phyloP scores from a whole-genome alignment of 257 asterid species.

The Perilla frutescens region DNA sequence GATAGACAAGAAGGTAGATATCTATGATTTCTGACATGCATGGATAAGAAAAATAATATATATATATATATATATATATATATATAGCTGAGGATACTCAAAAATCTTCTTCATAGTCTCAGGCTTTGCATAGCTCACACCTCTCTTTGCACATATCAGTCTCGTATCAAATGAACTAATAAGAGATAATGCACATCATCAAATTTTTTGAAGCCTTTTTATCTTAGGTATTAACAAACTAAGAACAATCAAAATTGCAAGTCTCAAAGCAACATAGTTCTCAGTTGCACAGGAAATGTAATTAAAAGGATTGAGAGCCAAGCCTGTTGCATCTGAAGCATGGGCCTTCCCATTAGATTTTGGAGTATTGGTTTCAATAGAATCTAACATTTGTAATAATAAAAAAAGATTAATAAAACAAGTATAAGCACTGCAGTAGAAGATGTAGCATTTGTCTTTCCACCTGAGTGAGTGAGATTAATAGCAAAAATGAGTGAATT shows the following conservation, averaged over 20 bases:
- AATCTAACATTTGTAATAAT: constrained; percentile 44
- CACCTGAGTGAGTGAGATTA: background rate
- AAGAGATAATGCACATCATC: constrained; percentile 29
- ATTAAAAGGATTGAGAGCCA: constrained; percentile 19
- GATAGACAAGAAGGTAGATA: constrained; percentile 13
- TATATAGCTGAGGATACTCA: constrained; percentile 73
- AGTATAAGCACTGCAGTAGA: constrained; percentile 23
- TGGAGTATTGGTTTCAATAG: constrained; percentile 39
- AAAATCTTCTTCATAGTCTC: constrained; percentile 64
- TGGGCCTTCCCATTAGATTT: constrained; percentile 55
- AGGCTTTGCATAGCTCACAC: constrained; percentile 53
- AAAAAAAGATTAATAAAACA: constrained; percentile 23
- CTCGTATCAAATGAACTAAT: constrained; percentile 83
- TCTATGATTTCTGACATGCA: background rate
- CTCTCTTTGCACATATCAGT: constrained; percentile 73
- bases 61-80: background rate
- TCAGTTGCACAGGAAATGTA: constrained; percentile 31
- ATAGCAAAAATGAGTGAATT: constrained; percentile 5
- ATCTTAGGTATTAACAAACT: constrained; percentile 20
- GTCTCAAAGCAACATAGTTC: constrained; percentile 22
- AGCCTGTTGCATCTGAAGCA: constrained; percentile 50
- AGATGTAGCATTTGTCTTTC: constrained; percentile 1
- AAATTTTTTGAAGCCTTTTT: constrained; percentile 17
- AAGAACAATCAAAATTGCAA: constrained; percentile 13
- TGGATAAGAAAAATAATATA: background rate